phyloP scores from a whole-genome alignment of 495 filamentous ascomycete genomes.

The Penicillium coffeae region DNA sequence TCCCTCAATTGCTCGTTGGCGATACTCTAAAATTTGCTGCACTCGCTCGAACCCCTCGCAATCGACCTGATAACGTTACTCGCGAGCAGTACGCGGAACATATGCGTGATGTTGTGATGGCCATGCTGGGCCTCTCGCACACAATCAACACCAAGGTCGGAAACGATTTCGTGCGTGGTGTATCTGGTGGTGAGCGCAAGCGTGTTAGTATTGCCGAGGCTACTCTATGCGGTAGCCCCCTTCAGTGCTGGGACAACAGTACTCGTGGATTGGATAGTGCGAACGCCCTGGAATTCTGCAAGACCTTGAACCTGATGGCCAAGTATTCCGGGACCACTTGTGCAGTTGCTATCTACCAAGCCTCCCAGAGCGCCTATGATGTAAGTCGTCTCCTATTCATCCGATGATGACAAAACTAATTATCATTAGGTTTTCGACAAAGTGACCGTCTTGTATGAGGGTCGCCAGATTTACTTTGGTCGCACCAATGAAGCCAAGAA shows the following conservation, averaged over 20 bases:
- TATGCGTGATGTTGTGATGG: conserved; percentile 60
- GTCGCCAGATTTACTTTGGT: conserved; percentile 67
- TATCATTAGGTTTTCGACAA: conserved; percentile 50
- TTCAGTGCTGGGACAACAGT: conserved; percentile 84
- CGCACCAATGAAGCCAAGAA: conserved; percentile 54
- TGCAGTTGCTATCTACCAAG: conserved; percentile 82
- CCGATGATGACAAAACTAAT: neutral
- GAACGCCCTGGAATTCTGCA: conserved; percentile 72
- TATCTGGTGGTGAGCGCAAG: conserved; percentile 84
- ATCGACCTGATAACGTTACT: conserved; percentile 45
- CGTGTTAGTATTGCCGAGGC: conserved; percentile 54
- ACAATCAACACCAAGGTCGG: conserved; percentile 57
- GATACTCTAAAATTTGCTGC: conserved; percentile 64
- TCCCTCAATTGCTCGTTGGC: conserved; percentile 62
- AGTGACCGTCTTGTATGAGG: conserved; percentile 59
- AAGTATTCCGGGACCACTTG: conserved; percentile 73
- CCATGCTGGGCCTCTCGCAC: conserved; percentile 57
- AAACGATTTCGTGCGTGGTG: conserved; percentile 80
- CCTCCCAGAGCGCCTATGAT: conserved; percentile 77
- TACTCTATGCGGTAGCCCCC: conserved; percentile 67
- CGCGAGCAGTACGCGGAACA: conserved; percentile 45
- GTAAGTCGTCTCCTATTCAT: conserved; percentile 11
- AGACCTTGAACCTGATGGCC: conserved; percentile 70
- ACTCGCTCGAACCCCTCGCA: conserved; percentile 47
- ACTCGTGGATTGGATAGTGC: conserved; percentile 82